Percentiles rank a stretch among this genome's conserved stretches.
These are phyloP conservation scores for Carnegiea gigantea DNA, from an alignment of 179 eudicot genomes.

Conservation along the genomic window DNA sequence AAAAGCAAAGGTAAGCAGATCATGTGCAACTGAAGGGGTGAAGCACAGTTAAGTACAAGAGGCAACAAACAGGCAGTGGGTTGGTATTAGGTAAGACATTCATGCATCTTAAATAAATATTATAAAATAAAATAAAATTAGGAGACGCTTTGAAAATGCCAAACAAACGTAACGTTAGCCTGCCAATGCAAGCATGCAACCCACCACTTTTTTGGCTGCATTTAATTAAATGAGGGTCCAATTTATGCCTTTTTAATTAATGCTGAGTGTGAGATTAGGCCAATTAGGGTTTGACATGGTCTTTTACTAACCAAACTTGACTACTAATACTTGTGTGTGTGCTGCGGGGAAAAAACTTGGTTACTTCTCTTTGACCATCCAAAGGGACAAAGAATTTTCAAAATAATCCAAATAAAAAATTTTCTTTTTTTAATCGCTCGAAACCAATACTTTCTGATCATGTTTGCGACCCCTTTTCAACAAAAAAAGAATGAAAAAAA, in stretches of 20 bases:
- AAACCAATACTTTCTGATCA: too few relatives aligned
- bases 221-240: constrained; percentile 9
- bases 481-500: too few relatives aligned
- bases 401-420: too few relatives aligned
- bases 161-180: constrained; percentile 1
- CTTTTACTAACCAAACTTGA: constrained; percentile 8
- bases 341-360: too few relatives aligned
- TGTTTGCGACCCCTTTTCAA: too few relatives aligned
- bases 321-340: neutral
- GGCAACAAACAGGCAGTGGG: constrained; percentile 20
- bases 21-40: constrained; percentile 2
- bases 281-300: constrained; percentile 16
- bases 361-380: too few relatives aligned
- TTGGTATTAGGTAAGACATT: constrained; percentile 29
- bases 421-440: too few relatives aligned
- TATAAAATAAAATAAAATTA: too few relatives aligned
- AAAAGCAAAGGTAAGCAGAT: constrained; percentile 5
- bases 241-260: constrained; percentile 6
- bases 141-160: neutral
- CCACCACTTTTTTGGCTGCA: constrained; percentile 10
- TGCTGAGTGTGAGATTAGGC: neutral
- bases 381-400: too few relatives aligned
- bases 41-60: neutral
- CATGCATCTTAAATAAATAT: constrained; percentile 23
- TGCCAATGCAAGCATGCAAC: constrained; percentile 21